These are phyloP conservation scores for Heterobasidion occidentale DNA, from an alignment of 1,284 basidiomycete genomes.

Conservation along the genomic window DNA sequence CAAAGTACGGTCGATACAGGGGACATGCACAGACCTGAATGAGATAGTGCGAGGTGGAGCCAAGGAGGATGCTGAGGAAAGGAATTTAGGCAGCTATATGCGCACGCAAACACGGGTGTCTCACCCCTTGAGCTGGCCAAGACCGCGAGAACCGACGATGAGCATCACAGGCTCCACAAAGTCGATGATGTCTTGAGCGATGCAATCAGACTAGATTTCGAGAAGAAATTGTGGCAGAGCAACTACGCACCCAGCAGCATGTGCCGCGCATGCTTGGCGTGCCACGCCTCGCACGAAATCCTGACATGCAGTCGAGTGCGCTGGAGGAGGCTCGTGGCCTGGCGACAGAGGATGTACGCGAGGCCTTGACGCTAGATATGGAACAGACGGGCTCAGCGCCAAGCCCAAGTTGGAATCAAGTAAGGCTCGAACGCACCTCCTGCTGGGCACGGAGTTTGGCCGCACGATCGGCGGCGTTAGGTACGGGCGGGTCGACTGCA, in stretches of 20 bases:
- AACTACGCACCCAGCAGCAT: constrained; percentile 74
- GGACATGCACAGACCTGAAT: constrained; percentile 53
- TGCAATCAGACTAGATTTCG: not conserved
- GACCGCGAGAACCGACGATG: constrained; percentile 90
- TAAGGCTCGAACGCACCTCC: constrained; percentile 46
- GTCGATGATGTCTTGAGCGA: constrained; percentile 73
- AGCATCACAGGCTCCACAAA: constrained; percentile 88
- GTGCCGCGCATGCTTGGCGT: constrained; percentile 89
- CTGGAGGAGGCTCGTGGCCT: constrained; percentile 85
- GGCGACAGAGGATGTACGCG: constrained; percentile 80
- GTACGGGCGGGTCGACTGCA: constrained; percentile 72
- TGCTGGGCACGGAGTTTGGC: constrained; percentile 80
- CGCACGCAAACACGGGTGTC: constrained; percentile 16
- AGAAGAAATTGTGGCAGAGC: not conserved
- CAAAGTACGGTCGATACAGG: constrained; percentile 1
- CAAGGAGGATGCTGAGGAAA: constrained; percentile 76
- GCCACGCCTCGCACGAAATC: constrained; percentile 90
- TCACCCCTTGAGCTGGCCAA: constrained; percentile 86
- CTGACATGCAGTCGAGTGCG: constrained; percentile 84
- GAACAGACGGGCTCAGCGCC: not conserved
- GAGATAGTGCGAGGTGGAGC: constrained; percentile 96
- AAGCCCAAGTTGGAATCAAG: not conserved
- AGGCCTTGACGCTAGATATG: constrained; percentile 71
- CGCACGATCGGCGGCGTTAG: constrained; percentile 63
- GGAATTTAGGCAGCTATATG: not conserved